Evolutionary conservation across 176 grass and related monocot species (phyloP).

Genomic region (Avena eriantha): DNA sequence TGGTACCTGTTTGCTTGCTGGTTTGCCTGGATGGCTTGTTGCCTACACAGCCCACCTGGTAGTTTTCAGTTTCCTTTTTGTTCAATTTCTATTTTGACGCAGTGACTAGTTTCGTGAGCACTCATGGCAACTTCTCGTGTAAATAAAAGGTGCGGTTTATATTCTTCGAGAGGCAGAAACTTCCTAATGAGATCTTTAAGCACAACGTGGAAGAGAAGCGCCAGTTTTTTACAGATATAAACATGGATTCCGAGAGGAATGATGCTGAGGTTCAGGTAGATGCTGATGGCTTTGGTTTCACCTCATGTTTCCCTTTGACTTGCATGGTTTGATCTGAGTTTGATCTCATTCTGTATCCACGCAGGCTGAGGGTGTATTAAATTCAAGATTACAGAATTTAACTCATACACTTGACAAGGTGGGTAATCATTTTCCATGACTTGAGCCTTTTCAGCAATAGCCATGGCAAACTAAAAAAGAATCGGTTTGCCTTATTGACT

Average conservation of each 20-base stretch:
- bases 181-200: conserved; percentile 87
- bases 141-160: conserved; percentile 93
- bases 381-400: conserved; percentile 94
- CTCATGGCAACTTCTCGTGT: conserved; percentile 42
- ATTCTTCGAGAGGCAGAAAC: conserved; percentile 88
- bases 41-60: conserved; percentile 93
- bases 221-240: conserved; percentile 91
- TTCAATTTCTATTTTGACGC: conserved; percentile 43
- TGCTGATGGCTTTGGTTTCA: conserved; percentile 34
- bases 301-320: conserved; percentile 29
- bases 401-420: conserved; percentile 98
- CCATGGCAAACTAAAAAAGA: not conserved
- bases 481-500: not conserved
- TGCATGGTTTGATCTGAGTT: not conserved
- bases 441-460: conserved; percentile 37
- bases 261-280: conserved; percentile 93
- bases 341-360: conserved; percentile 34
- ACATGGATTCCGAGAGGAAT: conserved; percentile 80
- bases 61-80: conserved; percentile 46
- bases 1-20: conserved; percentile 94
- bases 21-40: conserved; percentile 94
- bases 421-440: conserved; percentile 22
- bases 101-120: conserved; percentile 5
- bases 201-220: conserved; percentile 91
- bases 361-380: conserved; percentile 94